These are phyloP conservation scores for Zizania palustris DNA, from an alignment of 202 grass and related monocot species.

Conservation along the genomic window DNA sequence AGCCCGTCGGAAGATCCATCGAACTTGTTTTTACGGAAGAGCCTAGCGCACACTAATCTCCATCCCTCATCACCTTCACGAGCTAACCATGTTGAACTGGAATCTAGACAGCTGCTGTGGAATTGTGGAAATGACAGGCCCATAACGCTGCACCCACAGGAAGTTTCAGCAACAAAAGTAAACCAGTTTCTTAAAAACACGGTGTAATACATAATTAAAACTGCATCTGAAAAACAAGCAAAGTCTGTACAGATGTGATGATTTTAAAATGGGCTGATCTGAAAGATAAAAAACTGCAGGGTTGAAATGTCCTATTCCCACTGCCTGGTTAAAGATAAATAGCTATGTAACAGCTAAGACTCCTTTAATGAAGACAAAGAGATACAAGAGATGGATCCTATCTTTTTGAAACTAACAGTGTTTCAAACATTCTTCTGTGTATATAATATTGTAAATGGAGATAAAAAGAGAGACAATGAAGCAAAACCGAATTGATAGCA, in stretches of 20 bases:
- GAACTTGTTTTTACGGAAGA: background rate
- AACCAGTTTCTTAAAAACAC: background rate
- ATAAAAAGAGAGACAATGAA: background rate
- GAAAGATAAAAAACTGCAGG: background rate
- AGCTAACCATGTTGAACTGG: constrained; percentile 99
- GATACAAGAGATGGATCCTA: background rate
- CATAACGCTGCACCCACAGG: constrained; percentile 73
- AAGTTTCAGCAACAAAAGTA: constrained; percentile 7
- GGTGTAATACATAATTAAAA: background rate
- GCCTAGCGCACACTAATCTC: constrained; percentile 15
- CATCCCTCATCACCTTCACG: constrained; percentile 42
- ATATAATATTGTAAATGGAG: background rate
- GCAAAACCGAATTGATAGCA: background rate
- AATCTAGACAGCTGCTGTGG: constrained; percentile 95
- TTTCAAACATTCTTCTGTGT: background rate
- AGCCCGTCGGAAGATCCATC: constrained; percentile 20
- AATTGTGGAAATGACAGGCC: constrained; percentile 97
- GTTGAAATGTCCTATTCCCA: background rate
- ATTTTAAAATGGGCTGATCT: background rate
- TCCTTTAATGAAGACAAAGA: background rate
- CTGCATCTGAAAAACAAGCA: background rate
- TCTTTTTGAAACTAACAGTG: background rate
- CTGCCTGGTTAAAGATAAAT: background rate
- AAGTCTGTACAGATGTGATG: background rate
- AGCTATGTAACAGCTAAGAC: background rate